Conservation (phyloP, 108 stramenopile species). For the Licmophora abbreviata region DNA sequence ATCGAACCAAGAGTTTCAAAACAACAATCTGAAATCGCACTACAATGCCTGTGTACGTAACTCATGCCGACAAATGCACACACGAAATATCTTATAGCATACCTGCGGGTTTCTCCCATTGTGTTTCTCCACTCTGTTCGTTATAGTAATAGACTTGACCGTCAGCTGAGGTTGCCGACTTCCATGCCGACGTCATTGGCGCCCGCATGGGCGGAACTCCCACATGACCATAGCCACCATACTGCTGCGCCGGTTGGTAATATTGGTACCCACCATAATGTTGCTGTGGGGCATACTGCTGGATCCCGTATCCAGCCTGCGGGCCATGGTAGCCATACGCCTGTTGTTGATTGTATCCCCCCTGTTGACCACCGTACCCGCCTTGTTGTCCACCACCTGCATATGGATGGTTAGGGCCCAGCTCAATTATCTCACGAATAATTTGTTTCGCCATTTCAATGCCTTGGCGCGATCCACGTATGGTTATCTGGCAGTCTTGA, state of each 20-base stretch:
- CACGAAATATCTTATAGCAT: conserved; percentile 75
- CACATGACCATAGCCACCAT: not conserved
- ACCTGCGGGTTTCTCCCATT: conserved; percentile 83
- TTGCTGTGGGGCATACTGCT: conserved; percentile 28
- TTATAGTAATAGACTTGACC: conserved; percentile 91
- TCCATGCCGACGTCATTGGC: conserved; percentile 33
- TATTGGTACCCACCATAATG: conserved; percentile 20
- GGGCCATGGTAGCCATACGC: conserved; percentile 7
- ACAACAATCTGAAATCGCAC: too few species aligned
- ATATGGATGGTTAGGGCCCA: conserved; percentile 83
- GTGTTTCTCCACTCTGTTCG: conserved; percentile 70
- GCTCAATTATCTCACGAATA: conserved; percentile 78
- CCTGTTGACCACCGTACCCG: conserved; percentile 5
- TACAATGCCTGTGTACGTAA: too few species aligned
- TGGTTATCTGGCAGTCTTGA: conserved; percentile 69
- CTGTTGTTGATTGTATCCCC: conserved; percentile 32
- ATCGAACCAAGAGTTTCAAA: too few species aligned
- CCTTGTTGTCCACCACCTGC: conserved; percentile 41
- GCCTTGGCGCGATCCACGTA: conserved; percentile 64
- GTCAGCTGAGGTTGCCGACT: conserved; percentile 54
- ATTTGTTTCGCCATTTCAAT: conserved; percentile 80
- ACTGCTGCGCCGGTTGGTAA: conserved; percentile 33
- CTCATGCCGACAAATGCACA: too few species aligned
- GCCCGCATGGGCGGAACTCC: conserved; percentile 10
- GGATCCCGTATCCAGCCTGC: conserved; percentile 13